Percentiles rank a stretch among this genome's conserved stretches.
Evolutionary conservation across 176 grass and related monocot genomes (phyloP).

Genomic region (Chrysopogon serrulatus): DNA sequence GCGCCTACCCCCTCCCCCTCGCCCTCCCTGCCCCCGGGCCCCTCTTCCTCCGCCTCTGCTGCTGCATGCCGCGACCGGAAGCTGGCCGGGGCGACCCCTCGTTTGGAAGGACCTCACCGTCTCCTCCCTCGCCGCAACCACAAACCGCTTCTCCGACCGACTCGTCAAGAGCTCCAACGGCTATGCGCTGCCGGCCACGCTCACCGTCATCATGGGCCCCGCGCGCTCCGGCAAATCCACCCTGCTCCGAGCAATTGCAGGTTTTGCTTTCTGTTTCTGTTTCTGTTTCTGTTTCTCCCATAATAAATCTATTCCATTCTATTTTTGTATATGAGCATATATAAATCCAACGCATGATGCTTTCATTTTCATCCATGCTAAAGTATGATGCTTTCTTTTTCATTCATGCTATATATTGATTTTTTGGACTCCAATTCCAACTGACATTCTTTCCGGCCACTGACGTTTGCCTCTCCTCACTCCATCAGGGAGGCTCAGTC

Average conservation of each 20-base stretch:
- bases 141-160: constrained; percentile 47
- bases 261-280: no score
- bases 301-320: neutral
- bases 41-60: constrained; percentile 12
- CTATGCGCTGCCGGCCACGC: constrained; percentile 80
- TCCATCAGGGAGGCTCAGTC: constrained; percentile 51
- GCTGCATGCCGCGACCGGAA: constrained; percentile 50
- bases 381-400: neutral
- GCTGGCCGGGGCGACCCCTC: constrained; percentile 69
- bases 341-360: no score
- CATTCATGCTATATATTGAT: neutral
- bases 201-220: constrained; percentile 95
- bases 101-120: constrained; percentile 94
- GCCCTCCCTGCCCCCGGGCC: constrained; percentile 14
- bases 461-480: neutral
- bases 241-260: constrained; percentile 76
- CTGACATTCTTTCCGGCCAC: no score
- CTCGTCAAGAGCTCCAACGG: constrained; percentile 84
- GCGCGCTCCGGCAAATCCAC: constrained; percentile 90
- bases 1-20: constrained; percentile 56
- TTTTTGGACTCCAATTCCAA: no score
- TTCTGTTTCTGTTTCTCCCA: neutral
- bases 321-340: no score
- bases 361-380: no score
- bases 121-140: constrained; percentile 35